Conservation (phyloP, 2,329 filamentous ascomycete genomes). For the Colletotrichum tropicicola region DNA sequence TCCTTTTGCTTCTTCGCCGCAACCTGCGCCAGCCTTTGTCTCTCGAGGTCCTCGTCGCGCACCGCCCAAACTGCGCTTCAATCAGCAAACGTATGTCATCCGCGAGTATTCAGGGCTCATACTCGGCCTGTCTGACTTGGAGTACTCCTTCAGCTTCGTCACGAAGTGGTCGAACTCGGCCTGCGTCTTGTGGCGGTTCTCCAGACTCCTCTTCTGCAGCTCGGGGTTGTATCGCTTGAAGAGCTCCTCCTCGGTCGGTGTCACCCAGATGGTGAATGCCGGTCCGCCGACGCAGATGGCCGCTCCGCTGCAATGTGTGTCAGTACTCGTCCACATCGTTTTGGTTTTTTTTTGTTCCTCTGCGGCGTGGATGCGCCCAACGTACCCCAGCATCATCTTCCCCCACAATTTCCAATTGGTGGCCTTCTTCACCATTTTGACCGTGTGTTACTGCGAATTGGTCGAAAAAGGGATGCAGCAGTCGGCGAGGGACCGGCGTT, state of each 20-base stretch:
- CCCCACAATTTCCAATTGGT: slow-evolving; percentile 66
- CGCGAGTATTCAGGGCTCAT: no score
- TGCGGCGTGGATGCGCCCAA: slow-evolving; percentile 7
- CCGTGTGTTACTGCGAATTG: neutral
- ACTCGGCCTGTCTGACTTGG: slow-evolving; percentile 93
- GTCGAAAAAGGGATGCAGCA: neutral
- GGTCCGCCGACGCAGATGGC: slow-evolving; percentile 84
- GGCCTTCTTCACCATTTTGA: slow-evolving; percentile 54
- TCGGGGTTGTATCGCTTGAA: slow-evolving; percentile 94
- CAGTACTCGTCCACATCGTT: no score
- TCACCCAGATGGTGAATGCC: slow-evolving; percentile 80
- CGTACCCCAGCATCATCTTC: slow-evolving; percentile 79
- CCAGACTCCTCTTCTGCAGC: slow-evolving; percentile 87
- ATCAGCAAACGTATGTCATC: no score
- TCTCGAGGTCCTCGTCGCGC: slow-evolving; percentile 57
- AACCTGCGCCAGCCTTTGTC: slow-evolving; percentile 46
- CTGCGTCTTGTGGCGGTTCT: slow-evolving; percentile 77
- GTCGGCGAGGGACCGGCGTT: neutral
- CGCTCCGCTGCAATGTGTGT: slow-evolving; percentile 65
- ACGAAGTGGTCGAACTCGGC: slow-evolving; percentile 94
- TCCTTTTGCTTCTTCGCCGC: slow-evolving; percentile 46
- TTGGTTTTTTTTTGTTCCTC: neutral
- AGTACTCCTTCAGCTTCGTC: slow-evolving; percentile 82
- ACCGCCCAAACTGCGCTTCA: slow-evolving; percentile 65
- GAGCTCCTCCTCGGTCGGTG: slow-evolving; percentile 90